phyloP scores from a whole-genome alignment of 495 filamentous ascomycete genomes.

The Xylaria nigripes region DNA sequence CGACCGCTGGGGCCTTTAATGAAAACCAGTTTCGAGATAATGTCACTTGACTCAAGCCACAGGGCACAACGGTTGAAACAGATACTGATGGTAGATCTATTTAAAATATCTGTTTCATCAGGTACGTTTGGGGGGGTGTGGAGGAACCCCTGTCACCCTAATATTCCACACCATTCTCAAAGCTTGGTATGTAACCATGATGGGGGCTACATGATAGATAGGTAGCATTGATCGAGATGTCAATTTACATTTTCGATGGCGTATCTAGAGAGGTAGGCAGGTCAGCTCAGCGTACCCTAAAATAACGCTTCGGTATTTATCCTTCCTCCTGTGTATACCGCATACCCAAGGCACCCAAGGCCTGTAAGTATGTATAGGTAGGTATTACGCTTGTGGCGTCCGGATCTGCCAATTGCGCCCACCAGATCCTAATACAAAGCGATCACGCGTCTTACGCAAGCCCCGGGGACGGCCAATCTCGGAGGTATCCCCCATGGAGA shows the following conservation, averaged over 20 bases:
- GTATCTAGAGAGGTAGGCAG: neutral
- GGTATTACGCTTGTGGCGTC: slow-evolving; percentile 9
- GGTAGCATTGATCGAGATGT: neutral
- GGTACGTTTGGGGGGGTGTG: neutral
- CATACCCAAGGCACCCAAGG: too few species aligned
- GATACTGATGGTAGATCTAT: neutral
- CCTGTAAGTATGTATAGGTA: too few species aligned
- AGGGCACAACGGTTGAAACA: neutral
- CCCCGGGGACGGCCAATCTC: slow-evolving; percentile 2
- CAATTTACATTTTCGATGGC: neutral
- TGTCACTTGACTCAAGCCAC: slow-evolving; percentile 4
- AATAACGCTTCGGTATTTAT: neutral
- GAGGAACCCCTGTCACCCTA: neutral
- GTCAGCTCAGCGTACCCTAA: slow-evolving; percentile 1
- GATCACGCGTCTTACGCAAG: slow-evolving; percentile 7
- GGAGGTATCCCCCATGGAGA: neutral
- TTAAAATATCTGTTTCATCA: neutral
- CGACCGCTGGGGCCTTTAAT: neutral
- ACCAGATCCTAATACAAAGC: neutral
- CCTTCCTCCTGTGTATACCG: too few species aligned
- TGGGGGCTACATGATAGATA: neutral
- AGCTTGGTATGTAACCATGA: neutral
- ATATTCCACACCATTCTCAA: neutral
- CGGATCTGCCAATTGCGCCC: slow-evolving; percentile 2
- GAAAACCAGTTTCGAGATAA: neutral